A percentile compares a stretch with the other conserved stretches of the same genome.
These are phyloP conservation scores for Arabis hirsuta DNA, from an alignment of 345 rosid genomes.

Conservation along the genomic window DNA sequence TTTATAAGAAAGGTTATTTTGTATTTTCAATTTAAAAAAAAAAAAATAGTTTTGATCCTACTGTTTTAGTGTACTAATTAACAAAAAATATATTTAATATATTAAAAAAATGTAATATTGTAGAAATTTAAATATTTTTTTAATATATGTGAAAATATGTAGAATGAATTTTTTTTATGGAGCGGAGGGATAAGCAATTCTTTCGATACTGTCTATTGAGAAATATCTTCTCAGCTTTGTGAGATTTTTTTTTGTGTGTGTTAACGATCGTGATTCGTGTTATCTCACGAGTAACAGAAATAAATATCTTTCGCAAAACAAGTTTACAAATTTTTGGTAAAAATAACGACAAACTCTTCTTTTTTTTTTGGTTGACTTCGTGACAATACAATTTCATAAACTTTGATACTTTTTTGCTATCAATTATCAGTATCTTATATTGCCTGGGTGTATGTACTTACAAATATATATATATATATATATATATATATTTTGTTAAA, in stretches of 20 bases:
- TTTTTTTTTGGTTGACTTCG: conserved; percentile 1
- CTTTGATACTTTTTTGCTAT: background rate
- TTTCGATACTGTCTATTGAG: background rate
- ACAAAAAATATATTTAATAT: too few relatives aligned
- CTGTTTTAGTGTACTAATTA: too few relatives aligned
- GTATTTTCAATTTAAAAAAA: too few relatives aligned
- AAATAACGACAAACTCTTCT: background rate
- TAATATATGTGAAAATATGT: too few relatives aligned
- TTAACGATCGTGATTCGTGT: conserved; percentile 8
- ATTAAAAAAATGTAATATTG: too few relatives aligned
- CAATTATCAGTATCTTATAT: conserved; percentile 8
- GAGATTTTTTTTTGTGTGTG: background rate
- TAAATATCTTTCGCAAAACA: background rate
- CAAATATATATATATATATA: too few relatives aligned
- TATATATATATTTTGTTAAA: too few relatives aligned
- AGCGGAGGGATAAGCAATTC: background rate
- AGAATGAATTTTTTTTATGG: too few relatives aligned
- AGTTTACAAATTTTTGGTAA: background rate
- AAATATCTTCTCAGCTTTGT: background rate
- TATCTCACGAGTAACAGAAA: conserved; percentile 1
- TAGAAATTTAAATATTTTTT: too few relatives aligned
- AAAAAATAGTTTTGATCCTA: too few relatives aligned
- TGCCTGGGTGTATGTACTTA: conserved; percentile 2
- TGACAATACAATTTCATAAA: background rate
- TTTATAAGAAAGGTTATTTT: too few relatives aligned